A percentile compares a stretch with the other conserved stretches of the same genome.
Conservation (phyloP, 2,329 filamentous ascomycete genomes). For the Aspergillus viridinutans region DNA sequence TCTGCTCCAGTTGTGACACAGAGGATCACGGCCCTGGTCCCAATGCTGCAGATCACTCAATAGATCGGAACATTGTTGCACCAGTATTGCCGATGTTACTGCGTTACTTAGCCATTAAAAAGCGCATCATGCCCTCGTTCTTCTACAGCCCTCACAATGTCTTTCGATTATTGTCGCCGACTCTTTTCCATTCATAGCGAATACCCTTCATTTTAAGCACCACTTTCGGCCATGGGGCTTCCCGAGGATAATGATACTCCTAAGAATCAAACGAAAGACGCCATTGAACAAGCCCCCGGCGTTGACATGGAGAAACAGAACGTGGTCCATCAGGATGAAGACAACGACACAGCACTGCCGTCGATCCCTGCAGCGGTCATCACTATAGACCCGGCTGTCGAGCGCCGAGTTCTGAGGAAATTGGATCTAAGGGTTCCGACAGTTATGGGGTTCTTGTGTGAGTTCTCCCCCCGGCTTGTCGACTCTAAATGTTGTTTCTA, state of each 20-base stretch:
- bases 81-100: conserved; percentile 7
- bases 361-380: conserved; percentile 11
- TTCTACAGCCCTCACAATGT: neutral
- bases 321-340: conserved; percentile 18
- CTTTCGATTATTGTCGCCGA: neutral
- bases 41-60: conserved; percentile 17
- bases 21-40: neutral
- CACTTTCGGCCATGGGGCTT: conserved; percentile 8
- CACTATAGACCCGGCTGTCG: conserved; percentile 32
- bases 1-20: neutral
- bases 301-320: conserved; percentile 27
- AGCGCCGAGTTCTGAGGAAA: conserved; percentile 34
- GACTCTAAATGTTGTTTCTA: neutral
- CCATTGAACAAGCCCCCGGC: conserved; percentile 16
- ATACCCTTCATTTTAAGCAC: neutral
- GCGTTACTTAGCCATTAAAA: conserved; percentile 2
- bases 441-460: conserved; percentile 39
- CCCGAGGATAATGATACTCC: conserved; percentile 5
- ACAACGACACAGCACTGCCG: conserved; percentile 11
- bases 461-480: conserved; percentile 8
- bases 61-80: conserved; percentile 5
- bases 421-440: conserved; percentile 34
- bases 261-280: conserved; percentile 11
- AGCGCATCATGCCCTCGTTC: neutral
- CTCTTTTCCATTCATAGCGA: neutral